Base-by-base conservation (phyloP, 2,329 filamentous ascomycete genomes). In the Berkeleyomyces basicola region DNA sequence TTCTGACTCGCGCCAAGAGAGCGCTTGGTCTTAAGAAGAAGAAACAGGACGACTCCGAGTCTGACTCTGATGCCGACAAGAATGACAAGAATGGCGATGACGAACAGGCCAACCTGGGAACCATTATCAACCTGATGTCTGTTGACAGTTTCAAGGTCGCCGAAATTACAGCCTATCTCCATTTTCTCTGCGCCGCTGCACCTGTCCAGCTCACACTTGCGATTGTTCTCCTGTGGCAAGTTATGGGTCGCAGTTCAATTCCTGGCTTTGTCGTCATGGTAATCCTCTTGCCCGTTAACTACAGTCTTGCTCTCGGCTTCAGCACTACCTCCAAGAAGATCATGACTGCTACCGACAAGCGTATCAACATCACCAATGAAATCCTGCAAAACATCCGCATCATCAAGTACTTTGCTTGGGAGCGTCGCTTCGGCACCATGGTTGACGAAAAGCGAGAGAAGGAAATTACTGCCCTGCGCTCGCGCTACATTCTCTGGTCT, bases 51-150 rank as follows among this genome's bases (percentile, higher is more conserved):
- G 58, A 67, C 31, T 61, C 62, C 9, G 60, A 63, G 23, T 55
- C 67, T 7, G 67, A 71, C 2, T 63, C 68, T 0, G 71, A 71
- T 43, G 70, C 71, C 14, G 67, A 74, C 3, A 72, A 74, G 68
- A 69, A 70, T 31, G 70, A 68, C 53, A 71, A 70, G 43, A 71
- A 71, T 39, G 67, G 68, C n/a, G 68, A 68, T 1, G 85, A 90
- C 66, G 81, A 86, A 64, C 90, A 95, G 74, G 92, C 90, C 46
- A 96, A 93, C 65, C 80, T 95, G 59, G 93, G 95, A 66, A 95
- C 93, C n/a, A 96, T 99, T 70, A 99, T 99, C 77, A 99, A 97
- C 73, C 78, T 99, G 67, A 99, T 99, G 93, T 95, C 93, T 9
- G 95, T 99, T 47, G 95, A 99, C 76, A 96, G 92, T 58, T 97